Evolutionary conservation across 345 rosid species (phyloP), one percentile per base, ranked within the genome.

Genomic region (Psidium guajava): DNA sequence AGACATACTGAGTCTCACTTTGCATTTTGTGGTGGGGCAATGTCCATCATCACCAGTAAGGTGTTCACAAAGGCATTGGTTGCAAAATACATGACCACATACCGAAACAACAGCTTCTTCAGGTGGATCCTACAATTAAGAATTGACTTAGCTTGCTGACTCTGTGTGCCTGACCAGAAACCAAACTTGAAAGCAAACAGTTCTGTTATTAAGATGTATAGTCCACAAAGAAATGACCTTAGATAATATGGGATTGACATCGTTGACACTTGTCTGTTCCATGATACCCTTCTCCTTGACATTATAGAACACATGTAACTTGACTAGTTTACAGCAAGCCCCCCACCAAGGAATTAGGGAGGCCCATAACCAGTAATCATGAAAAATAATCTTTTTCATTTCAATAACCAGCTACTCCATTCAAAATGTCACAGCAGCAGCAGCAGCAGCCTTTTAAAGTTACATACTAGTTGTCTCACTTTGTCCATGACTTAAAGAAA

Each of bases 1-100:
- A 84, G 95, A 90, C 24, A 69, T 81, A 82, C 84, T 89, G 61
- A 97, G 91, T 86, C 87, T 91, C 90, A 28, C 87, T 89, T 92
- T 95, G 93, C 98, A 97, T 84, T 91, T 88, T 82, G 92, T 85
- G 40, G 85, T 51, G 11, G 98, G 95, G 86, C 99, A 97, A 59
- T 90, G 93, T 83, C 85, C 92, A 85, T 93, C 96, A 83, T 97
- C 98, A 50, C 98, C 94, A 55, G 89, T 92, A 56, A 96, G 93
- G 90, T 88, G 95, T 84, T 96, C 98, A 84, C 90, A 92, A 74
- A 95, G 91, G 91, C 99, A 97, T 82, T 96, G 98, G 83, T 91
- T 94, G 91, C 99, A 97, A 91, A 96, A 97, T 85, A 97, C 98
- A 90, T 97, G 98, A 82, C 98, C 93, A 86, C 99, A 97, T 54